phyloP scores from a whole-genome alignment of 768 basidiomycete species.

The Leccinum rimulosum region DNA sequence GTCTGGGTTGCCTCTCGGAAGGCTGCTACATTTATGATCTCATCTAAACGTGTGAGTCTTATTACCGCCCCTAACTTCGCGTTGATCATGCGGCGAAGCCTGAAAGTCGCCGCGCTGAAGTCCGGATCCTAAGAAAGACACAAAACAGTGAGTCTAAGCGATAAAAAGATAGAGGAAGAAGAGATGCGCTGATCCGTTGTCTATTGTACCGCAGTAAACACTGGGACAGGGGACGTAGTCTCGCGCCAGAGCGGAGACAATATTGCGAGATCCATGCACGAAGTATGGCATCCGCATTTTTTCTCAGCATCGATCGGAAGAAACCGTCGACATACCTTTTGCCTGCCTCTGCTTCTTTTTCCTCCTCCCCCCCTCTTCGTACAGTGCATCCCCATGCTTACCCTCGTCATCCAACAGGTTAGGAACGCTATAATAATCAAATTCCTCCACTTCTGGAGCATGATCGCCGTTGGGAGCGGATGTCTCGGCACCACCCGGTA shows the following conservation, averaged over 20 bases:
- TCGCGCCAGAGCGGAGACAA: constrained; percentile 3
- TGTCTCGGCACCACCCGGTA: constrained; percentile 2
- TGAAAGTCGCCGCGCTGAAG: constrained; percentile 55
- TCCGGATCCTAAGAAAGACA: constrained; percentile 35
- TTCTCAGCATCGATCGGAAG: background rate
- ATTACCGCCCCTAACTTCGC: constrained; percentile 67
- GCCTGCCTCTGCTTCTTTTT: constrained; percentile 54
- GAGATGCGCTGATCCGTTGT: constrained; percentile 6
- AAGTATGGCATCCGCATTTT: background rate
- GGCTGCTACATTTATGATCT: constrained; percentile 15
- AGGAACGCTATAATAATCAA: constrained; percentile 67
- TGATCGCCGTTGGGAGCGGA: constrained; percentile 8
- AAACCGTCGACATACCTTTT: constrained; percentile 31
- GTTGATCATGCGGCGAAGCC: constrained; percentile 61
- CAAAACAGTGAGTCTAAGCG: constrained; percentile 3
- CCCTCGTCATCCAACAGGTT: constrained; percentile 69
- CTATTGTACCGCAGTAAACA: background rate
- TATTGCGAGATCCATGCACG: constrained; percentile 8
- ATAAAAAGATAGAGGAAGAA: background rate
- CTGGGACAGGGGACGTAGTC: background rate
- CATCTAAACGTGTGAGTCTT: constrained; percentile 68
- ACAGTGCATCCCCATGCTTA: constrained; percentile 22
- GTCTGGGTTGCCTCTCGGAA: constrained; percentile 4
- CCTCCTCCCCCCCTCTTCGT: constrained; percentile 35
- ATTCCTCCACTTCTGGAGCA: constrained; percentile 40